Conservation (phyloP, 257 asterid genomes). For the Coffea eugenioides region DNA sequence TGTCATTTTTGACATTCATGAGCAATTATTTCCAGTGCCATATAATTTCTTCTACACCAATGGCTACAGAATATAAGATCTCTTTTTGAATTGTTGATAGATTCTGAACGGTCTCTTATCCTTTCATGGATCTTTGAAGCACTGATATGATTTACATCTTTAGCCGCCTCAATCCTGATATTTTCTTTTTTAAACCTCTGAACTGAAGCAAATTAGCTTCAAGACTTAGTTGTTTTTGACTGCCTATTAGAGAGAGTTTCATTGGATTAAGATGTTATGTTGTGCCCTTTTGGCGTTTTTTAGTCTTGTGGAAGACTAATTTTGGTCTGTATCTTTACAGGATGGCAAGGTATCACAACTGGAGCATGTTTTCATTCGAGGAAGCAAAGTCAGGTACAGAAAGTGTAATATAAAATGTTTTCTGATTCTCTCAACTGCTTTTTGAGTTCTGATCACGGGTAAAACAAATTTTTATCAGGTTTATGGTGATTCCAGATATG, state of each 20-base stretch:
- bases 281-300: neutral
- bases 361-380: constrained; percentile 95
- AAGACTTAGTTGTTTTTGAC: too few species aligned
- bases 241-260: too few species aligned
- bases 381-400: constrained; percentile 91
- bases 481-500: constrained; percentile 98
- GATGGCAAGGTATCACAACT: constrained; percentile 92
- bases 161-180: too few species aligned
- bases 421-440: neutral
- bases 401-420: neutral
- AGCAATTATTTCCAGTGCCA: neutral
- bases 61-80: neutral
- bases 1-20: neutral
- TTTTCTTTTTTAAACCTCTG: too few species aligned
- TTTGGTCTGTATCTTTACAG: constrained; percentile 36
- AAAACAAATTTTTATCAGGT: constrained; percentile 42
- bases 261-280: neutral
- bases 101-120: neutral
- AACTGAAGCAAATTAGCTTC: too few species aligned
- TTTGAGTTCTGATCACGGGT: neutral
- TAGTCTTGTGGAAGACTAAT: neutral
- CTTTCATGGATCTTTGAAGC: neutral
- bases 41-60: neutral
- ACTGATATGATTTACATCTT: neutral
- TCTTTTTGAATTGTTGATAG: neutral